Base-by-base conservation (phyloP, 73 alveolate genomes). In the Loxodes magnus region DNA sequence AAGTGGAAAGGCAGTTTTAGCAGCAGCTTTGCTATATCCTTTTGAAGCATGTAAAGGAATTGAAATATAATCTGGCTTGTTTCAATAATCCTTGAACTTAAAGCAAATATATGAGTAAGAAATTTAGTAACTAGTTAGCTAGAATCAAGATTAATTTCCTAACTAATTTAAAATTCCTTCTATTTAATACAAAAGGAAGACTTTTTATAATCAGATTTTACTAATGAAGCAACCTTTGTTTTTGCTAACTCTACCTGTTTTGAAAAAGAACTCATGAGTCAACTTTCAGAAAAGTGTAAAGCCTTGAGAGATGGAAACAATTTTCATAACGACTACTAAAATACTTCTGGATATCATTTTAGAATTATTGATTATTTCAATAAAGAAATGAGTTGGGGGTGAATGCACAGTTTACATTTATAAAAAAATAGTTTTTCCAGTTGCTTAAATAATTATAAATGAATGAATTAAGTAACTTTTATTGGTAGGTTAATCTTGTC, bases 241-340 rank as follows among this genome's bases (percentile, higher is more conserved):
- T 80, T 85, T 35, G 94, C 85, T 12, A 82, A 90, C 55, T 79
- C 96, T 0, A 90, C 98, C 9, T 90, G 98, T 51, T 90, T 66
- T 64, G 87, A 77, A 27, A 58, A 63, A 24, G 76, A 55, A 31
- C 56, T 89, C 42, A 85, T 89, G 90, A 64, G 58, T 10, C 41
- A 76, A 37, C 64, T 89, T 22, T 66, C 85, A n/a, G 64, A 71
- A 53, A 86, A 73, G n/a, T n/a, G n/a, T n/a, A n/a, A n/a, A 44
- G 92, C 95, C 3, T 51, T 25, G n/a, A 57, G 41, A 21, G 42
- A 82, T 55, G 41, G 84, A 51, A 60, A 29, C 5, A 92, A 89
- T 15, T 24, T 91, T 1, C 61, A 68, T 30, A 53, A 84, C 38
- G 53, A 85, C 19, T 70, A 96, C 12, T 78, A 79, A 43, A 68